A percentile compares a stretch with the other conserved stretches of the same genome.
phyloP scores from a whole-genome alignment of 1,284 basidiomycete species.

The Sphagnurus paluster region DNA sequence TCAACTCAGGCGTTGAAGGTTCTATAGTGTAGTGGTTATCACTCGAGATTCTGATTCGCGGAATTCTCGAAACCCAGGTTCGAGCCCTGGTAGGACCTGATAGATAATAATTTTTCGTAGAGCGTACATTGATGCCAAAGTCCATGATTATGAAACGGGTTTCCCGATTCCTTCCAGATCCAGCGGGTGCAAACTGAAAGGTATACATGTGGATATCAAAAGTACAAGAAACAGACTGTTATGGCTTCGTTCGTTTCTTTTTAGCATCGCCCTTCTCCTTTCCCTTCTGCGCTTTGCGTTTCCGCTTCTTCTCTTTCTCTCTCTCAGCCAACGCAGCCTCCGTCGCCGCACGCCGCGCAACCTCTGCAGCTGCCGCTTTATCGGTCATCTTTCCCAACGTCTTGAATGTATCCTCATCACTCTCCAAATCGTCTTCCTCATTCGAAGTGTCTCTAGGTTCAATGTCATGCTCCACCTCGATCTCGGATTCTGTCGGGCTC shows the following conservation, averaged over 20 bases:
- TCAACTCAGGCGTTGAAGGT: conserved; percentile 7
- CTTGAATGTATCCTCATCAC: conserved; percentile 41
- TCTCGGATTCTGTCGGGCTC: conserved; percentile 24
- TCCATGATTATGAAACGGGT: too few relatives aligned
- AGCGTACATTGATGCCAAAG: too few relatives aligned
- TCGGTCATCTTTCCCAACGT: conserved; percentile 33
- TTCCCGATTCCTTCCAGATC: too few relatives aligned
- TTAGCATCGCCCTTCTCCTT: conserved; percentile 15
- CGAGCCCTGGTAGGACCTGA: conserved; percentile 28
- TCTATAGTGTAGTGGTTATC: conserved; percentile 28
- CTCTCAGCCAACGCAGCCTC: conserved; percentile 31
- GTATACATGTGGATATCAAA: too few relatives aligned
- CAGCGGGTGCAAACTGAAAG: too few relatives aligned
- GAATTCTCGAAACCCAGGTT: conserved; percentile 29
- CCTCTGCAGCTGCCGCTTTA: conserved; percentile 21
- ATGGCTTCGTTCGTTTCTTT: conserved; percentile 21
- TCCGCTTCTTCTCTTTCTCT: conserved; percentile 30
- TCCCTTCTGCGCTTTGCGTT: conserved; percentile 32
- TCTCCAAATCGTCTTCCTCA: conserved; percentile 29
- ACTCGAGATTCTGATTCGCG: conserved; percentile 22
- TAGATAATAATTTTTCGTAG: too few relatives aligned
- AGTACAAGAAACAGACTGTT: conserved; percentile 3
- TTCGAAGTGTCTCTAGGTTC: conserved; percentile 22
- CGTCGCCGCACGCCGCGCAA: conserved; percentile 25
- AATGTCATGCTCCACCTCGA: conserved; percentile 15